phyloP scores from a whole-genome alignment of 305 asterid species.

The Fraxinus nigra region DNA sequence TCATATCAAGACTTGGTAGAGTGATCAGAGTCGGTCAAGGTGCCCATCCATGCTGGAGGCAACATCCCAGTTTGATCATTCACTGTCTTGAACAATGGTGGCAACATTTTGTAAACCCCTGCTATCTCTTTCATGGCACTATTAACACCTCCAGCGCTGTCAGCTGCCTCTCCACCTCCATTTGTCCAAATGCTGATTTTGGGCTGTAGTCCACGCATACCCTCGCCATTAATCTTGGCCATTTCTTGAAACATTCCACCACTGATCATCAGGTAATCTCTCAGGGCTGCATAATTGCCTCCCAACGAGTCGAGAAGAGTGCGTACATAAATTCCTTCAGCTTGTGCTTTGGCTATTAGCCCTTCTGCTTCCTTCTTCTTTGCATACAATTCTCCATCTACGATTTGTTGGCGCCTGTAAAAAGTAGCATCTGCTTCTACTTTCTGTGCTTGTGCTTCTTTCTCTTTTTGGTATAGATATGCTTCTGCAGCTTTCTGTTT shows the following conservation, averaged over 20 bases:
- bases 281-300: slow-evolving; percentile 30
- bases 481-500: slow-evolving; percentile 33
- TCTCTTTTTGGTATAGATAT: slow-evolving; percentile 27
- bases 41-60: slow-evolving; percentile 42
- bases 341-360: slow-evolving; percentile 28
- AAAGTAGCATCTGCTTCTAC: slow-evolving; percentile 33
- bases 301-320: slow-evolving; percentile 25
- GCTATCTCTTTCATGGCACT: slow-evolving; percentile 29
- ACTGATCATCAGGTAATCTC: slow-evolving; percentile 34
- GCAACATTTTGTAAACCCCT: slow-evolving; percentile 33
- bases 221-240: slow-evolving; percentile 32
- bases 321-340: slow-evolving; percentile 27
- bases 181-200: slow-evolving; percentile 35
- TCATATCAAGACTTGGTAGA: neutral
- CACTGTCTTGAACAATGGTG: slow-evolving; percentile 32
- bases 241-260: slow-evolving; percentile 31
- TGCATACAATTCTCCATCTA: slow-evolving; percentile 31
- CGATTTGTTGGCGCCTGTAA: slow-evolving; percentile 21
- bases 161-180: slow-evolving; percentile 20
- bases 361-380: slow-evolving; percentile 33
- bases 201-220: slow-evolving; percentile 27
- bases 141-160: neutral
- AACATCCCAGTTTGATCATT: slow-evolving; percentile 36
- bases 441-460: slow-evolving; percentile 29
- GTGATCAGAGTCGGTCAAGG: slow-evolving; percentile 3